phyloP scores from a whole-genome alignment of 2,329 filamentous ascomycete species.

The Gnomoniopsis sp. region DNA sequence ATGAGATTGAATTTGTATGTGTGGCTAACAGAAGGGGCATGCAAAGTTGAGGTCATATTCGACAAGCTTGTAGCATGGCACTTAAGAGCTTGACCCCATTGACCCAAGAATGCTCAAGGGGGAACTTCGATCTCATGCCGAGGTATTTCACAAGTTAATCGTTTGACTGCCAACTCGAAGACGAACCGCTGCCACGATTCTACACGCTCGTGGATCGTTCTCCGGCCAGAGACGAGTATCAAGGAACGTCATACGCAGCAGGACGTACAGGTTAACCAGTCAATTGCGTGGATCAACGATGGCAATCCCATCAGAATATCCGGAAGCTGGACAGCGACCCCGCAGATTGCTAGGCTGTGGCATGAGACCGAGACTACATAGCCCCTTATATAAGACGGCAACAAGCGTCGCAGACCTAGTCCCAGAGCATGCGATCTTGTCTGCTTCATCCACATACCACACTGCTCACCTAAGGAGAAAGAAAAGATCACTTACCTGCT shows the following conservation, averaged over 20 bases:
- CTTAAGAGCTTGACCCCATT: too few species aligned
- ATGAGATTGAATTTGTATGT: too few species aligned
- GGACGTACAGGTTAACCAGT: not conserved
- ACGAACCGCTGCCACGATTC: not conserved
- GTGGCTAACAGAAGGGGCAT: too few species aligned
- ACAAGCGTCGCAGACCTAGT: not conserved
- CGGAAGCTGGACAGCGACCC: not conserved
- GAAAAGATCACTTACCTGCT: not conserved
- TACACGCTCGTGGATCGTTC: too few species aligned
- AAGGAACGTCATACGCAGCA: not conserved
- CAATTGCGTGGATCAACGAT: not conserved
- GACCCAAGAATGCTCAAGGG: not conserved
- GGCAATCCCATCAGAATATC: not conserved
- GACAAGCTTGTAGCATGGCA: not conserved
- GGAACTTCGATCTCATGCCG: constrained; percentile 6
- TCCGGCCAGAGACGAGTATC: too few species aligned
- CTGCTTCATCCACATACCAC: not conserved
- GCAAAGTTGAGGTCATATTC: too few species aligned
- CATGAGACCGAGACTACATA: not conserved
- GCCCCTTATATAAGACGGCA: not conserved
- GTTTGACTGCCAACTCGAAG: not conserved
- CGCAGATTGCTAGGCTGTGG: not conserved
- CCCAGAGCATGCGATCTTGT: not conserved
- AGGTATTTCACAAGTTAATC: constrained; percentile 2
- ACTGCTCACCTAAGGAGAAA: not conserved